Base-by-base conservation (phyloP, 164 flowering plant species). In the Kingdonia uniflora region DNA sequence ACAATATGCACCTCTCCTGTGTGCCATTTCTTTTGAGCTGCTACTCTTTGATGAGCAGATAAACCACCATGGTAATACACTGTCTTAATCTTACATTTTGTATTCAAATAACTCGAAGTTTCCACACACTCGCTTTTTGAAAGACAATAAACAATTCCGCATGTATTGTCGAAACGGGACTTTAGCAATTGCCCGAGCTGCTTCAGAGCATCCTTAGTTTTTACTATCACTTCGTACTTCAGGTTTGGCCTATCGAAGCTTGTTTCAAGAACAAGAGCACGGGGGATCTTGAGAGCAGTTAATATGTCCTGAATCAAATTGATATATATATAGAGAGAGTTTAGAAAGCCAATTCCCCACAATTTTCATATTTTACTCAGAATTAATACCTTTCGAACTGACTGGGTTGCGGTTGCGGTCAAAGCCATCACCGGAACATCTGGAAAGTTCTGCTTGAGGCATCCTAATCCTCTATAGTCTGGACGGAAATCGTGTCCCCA, bases 401-500 rank as follows among this genome's bases (percentile, higher is more conserved):
- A 56, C 12, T 75, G 70, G 19, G 99, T 88, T 62, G 99, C 99
- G 24, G 97, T 92, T 52, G 99, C 99, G 63, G 97, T 88, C 69
- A 92, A 74, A 49, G 97, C 97, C 97, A 88, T 92, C 46, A 92
- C 68, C 21, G 99, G 95, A 64, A 88, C 83, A 65, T 68, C 57
- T 20, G 85, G 86, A 57, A 88, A 88, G 47, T 77, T 82, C 70
- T 80, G 91, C 76, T 88, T 92, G 24, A 92, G 95, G 55, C 91
- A 82, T 68, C 99, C 87, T 46, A 92, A 57, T 42, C 61, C 80
- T 65, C 91, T 74, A 60, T 92, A 88, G 61, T 88, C 99, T 55
- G 99, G 99, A 57, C 95, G 97, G 54, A 92, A 92, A 74, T 92
- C 99, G 75, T 92, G 95, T 33, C 99, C 96, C 99, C 99, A 92